phyloP scores from a whole-genome alignment of 1,139 yeast genomes.

The Pichia sp. region DNA sequence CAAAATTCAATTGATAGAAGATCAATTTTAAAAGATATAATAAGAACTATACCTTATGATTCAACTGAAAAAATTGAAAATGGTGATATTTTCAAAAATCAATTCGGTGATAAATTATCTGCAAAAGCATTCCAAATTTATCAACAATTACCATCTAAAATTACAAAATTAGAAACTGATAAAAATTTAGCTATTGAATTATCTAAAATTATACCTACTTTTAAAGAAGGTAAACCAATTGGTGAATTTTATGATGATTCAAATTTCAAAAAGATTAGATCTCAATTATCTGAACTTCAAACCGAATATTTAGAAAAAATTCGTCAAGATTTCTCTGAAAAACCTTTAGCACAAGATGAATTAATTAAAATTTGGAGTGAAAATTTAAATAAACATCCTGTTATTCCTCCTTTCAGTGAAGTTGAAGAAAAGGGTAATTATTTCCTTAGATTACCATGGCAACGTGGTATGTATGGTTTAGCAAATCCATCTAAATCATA shows the following conservation, averaged over 20 bases:
- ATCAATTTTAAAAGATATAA: slow-evolving; percentile 39
- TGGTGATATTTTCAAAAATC: slow-evolving; percentile 17
- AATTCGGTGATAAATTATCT: slow-evolving; percentile 26
- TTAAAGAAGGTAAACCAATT: slow-evolving; percentile 31
- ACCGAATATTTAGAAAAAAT: slow-evolving; percentile 45
- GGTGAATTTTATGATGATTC: slow-evolving; percentile 35
- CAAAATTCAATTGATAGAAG: slow-evolving; percentile 43
- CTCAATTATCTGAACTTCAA: slow-evolving; percentile 49
- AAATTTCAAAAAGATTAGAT: slow-evolving; percentile 43
- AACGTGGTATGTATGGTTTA: slow-evolving; percentile 70
- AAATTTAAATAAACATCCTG: slow-evolving; percentile 43
- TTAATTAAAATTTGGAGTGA: slow-evolving; percentile 42
- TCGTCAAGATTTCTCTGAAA: slow-evolving; percentile 32
- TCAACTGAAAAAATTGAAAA: slow-evolving; percentile 13
- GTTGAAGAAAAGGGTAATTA: slow-evolving; percentile 56
- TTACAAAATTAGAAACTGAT: slow-evolving; percentile 19
- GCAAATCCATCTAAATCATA: slow-evolving; percentile 69
- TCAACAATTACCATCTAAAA: slow-evolving; percentile 20
- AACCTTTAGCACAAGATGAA: slow-evolving; percentile 25
- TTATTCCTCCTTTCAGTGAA: slow-evolving; percentile 37
- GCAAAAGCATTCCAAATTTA: slow-evolving; percentile 25
- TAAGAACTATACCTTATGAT: slow-evolving; percentile 20
- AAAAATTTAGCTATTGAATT: slow-evolving; percentile 25
- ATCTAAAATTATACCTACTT: slow-evolving; percentile 29
- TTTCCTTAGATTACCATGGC: slow-evolving; percentile 62